A percentile compares a stretch with the other conserved stretches of the same genome.
These are phyloP conservation scores for Eutrema yunnanense DNA, from an alignment of 345 rosid species.

Conservation along the genomic window DNA sequence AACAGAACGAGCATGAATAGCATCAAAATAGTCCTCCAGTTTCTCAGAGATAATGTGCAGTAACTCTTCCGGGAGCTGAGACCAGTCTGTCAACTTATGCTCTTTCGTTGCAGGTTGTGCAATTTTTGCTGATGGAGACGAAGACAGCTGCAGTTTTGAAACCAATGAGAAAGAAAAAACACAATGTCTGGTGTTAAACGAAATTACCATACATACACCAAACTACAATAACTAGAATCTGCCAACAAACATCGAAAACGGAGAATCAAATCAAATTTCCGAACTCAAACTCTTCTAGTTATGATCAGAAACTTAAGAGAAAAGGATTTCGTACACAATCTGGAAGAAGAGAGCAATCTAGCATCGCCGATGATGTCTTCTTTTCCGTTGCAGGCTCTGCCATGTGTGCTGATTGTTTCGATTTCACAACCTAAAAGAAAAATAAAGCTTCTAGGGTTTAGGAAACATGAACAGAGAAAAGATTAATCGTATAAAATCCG, in stretches of 20 bases:
- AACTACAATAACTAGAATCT: no score
- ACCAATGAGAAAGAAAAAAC: neutral
- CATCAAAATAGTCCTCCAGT: neutral
- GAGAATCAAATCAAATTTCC: neutral
- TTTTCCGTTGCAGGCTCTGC: neutral
- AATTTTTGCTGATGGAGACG: neutral
- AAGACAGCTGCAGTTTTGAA: neutral
- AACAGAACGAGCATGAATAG: neutral
- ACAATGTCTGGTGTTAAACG: no score
- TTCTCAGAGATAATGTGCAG: neutral
- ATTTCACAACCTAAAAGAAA: neutral
- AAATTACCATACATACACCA: no score
- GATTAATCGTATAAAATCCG: no score
- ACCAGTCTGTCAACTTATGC: neutral
- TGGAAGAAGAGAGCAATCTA: neutral
- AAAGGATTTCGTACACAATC: neutral
- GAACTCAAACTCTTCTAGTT: no score
- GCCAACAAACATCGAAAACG: no score
- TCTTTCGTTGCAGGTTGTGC: neutral
- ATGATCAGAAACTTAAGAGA: no score
- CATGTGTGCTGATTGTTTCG: neutral
- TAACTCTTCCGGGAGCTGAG: neutral
- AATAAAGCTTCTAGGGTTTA: neutral
- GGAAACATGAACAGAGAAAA: neutral
- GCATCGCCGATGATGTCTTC: neutral